These are phyloP conservation scores for Pachysolen tannophilus DNA, from an alignment of 805 yeast genomes.

Conservation along the genomic window DNA sequence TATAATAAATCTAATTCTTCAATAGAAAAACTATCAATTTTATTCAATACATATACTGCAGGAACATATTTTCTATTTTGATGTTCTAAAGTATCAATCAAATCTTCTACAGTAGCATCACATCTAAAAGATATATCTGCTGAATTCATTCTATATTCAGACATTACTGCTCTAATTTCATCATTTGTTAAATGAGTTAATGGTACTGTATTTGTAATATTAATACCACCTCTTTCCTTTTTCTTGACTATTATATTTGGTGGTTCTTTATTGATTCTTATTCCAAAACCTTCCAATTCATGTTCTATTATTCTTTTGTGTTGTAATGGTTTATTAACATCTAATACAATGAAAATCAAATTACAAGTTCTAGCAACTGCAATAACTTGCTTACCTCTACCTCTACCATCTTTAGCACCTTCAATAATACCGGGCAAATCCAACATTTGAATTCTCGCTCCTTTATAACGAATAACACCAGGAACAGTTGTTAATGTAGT, in stretches of 20 bases:
- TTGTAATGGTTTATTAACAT: slow-evolving; percentile 91
- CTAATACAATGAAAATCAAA: slow-evolving; percentile 84
- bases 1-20: slow-evolving; percentile 87
- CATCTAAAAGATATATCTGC: slow-evolving; percentile 96
- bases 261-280: slow-evolving; percentile 82
- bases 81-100: slow-evolving; percentile 89
- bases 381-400: slow-evolving; percentile 93
- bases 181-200: slow-evolving; percentile 86
- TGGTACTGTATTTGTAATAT: slow-evolving; percentile 89
- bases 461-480: slow-evolving; percentile 90
- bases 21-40: slow-evolving; percentile 89
- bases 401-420: slow-evolving; percentile 88
- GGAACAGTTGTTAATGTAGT: slow-evolving; percentile 97
- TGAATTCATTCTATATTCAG: slow-evolving; percentile 88
- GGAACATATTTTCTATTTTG: slow-evolving; percentile 91
- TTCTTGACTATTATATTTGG: slow-evolving; percentile 89
- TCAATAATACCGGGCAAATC: slow-evolving; percentile 88
- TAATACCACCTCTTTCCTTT: slow-evolving; percentile 94
- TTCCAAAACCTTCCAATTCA: slow-evolving; percentile 96
- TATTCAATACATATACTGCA: slow-evolving; percentile 89
- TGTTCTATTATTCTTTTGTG: slow-evolving; percentile 92
- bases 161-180: slow-evolving; percentile 93
- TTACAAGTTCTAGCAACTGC: slow-evolving; percentile 99
- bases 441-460: slow-evolving; percentile 95
- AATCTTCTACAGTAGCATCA: slow-evolving; percentile 95